Base-by-base conservation (phyloP, 768 basidiomycete genomes). In the Rhizopogon roseolus region DNA sequence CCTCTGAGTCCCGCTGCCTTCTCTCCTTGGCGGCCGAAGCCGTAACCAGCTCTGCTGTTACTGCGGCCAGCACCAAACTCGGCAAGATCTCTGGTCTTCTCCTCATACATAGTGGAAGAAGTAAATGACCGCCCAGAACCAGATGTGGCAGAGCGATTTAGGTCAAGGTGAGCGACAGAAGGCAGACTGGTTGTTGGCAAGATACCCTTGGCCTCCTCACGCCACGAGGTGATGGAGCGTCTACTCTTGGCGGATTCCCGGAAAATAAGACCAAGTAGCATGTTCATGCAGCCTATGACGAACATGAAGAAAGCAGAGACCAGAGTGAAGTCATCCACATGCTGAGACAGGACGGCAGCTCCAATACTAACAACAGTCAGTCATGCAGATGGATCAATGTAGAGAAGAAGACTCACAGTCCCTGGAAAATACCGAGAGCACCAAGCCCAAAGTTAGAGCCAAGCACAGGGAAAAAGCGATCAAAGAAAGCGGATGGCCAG, bases 251-350 rank as follows among this genome's bases (percentile, higher is more conserved):
- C 82, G 1, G 73, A 75, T 59, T 78, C 76, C 52, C 84, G 82
- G 77, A 84, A 89, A 66, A 87, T 79, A 59, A 90, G 79, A 40
- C 88, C 88, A 57, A 85, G 75, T 54, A 93, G 67, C 60, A 93
- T 84, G 74, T 96, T 93, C 52, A 96, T 70, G 70, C 90, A 93
- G n/a, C 93, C 93, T 54, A 96, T 64, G 49, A 91, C 80, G 75
- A 96, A 96, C 56, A 96, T 81, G 76, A 96, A 86, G 78, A 95
- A 95, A 44, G 88, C 92, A 5, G 92, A 78, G 57, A 93, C 93
- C 64, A 95, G 89, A 19, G 92, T 84, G 75, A 96, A 95, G 56
- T 82, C 84, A 62, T 92, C 85, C 54, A 93, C 90, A 67, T 85
- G 80, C 73, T 90, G 87, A 5, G 86, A 86, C 50, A 88, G 81